Evolutionary conservation across 2,329 filamentous ascomycete species (phyloP).

Genomic region (Lecanosticta acicola): DNA sequence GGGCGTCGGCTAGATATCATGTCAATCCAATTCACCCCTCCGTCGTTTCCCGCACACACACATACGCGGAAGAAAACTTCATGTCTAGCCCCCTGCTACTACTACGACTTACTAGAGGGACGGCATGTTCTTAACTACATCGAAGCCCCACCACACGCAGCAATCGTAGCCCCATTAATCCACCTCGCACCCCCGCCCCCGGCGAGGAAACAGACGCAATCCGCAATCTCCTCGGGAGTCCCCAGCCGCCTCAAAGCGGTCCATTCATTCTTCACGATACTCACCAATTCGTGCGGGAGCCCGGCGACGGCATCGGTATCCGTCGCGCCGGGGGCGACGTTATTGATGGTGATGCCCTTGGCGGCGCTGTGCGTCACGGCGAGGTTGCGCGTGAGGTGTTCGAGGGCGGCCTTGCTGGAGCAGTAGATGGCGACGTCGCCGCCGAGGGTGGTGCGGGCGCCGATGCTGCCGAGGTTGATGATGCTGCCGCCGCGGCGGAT

Average conservation of each 20-base stretch:
- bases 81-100: too few relatives aligned
- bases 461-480: slow-evolving; percentile 56
- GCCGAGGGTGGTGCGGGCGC: slow-evolving; percentile 43
- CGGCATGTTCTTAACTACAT: slow-evolving; percentile 3
- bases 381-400: slow-evolving; percentile 55
- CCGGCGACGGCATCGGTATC: slow-evolving; percentile 30
- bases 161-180: slow-evolving; percentile 7
- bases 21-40: too few relatives aligned
- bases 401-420: slow-evolving; percentile 55
- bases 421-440: slow-evolving; percentile 46
- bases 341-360: slow-evolving; percentile 56
- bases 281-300: slow-evolving; percentile 49
- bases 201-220: slow-evolving; percentile 53
- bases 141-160: slow-evolving; percentile 5
- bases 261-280: slow-evolving; percentile 46
- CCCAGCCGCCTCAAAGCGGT: slow-evolving; percentile 49
- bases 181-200: slow-evolving; percentile 27
- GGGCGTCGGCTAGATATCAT: too few relatives aligned
- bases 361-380: slow-evolving; percentile 51
- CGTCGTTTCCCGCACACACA: too few relatives aligned
- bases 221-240: slow-evolving; percentile 49
- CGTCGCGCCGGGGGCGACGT: slow-evolving; percentile 49
- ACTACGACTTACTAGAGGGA: too few relatives aligned
- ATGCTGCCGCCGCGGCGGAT: slow-evolving; percentile 47
- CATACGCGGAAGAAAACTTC: too few relatives aligned